Conservation (phyloP, 2,329 filamentous ascomycete genomes). For the Fusarium mexicanum region DNA sequence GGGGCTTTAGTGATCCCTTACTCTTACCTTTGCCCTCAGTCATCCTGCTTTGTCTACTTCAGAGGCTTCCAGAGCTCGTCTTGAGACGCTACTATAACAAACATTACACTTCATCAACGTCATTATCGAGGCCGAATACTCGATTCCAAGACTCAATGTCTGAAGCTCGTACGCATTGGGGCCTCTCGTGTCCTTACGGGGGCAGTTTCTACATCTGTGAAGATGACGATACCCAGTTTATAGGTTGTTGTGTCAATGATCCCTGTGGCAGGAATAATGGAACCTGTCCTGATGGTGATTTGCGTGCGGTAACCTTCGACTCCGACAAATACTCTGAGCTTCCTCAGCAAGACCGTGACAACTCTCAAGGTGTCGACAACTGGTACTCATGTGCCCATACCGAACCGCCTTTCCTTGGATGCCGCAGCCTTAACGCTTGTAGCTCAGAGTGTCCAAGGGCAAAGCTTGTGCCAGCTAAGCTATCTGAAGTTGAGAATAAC, state of each 20-base stretch:
- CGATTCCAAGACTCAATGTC: slow-evolving; percentile 20
- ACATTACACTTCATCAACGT: neutral
- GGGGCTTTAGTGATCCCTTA: neutral
- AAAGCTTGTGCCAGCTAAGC: slow-evolving; percentile 21
- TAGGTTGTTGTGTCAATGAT: slow-evolving; percentile 54
- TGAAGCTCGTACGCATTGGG: slow-evolving; percentile 30
- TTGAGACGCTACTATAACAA: neutral
- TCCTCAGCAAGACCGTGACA: slow-evolving; percentile 47
- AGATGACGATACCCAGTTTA: slow-evolving; percentile 45
- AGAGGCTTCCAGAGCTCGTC: neutral
- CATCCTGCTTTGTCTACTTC: neutral
- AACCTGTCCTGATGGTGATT: slow-evolving; percentile 44
- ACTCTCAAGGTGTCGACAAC: slow-evolving; percentile 13
- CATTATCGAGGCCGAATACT: neutral
- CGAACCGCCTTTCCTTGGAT: slow-evolving; percentile 52
- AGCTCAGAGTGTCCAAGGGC: slow-evolving; percentile 15
- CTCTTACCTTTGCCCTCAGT: neutral
- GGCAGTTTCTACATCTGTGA: slow-evolving; percentile 53
- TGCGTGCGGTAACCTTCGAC: slow-evolving; percentile 47
- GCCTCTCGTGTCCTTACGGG: slow-evolving; percentile 46
- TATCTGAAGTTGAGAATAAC: slow-evolving; percentile 23
- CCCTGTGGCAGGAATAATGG: slow-evolving; percentile 47
- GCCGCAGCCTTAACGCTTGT: slow-evolving; percentile 47
- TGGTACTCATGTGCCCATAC: slow-evolving; percentile 51
- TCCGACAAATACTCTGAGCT: slow-evolving; percentile 44